Conservation (phyloP, 768 basidiomycete species). For the Mycena latifolia region DNA sequence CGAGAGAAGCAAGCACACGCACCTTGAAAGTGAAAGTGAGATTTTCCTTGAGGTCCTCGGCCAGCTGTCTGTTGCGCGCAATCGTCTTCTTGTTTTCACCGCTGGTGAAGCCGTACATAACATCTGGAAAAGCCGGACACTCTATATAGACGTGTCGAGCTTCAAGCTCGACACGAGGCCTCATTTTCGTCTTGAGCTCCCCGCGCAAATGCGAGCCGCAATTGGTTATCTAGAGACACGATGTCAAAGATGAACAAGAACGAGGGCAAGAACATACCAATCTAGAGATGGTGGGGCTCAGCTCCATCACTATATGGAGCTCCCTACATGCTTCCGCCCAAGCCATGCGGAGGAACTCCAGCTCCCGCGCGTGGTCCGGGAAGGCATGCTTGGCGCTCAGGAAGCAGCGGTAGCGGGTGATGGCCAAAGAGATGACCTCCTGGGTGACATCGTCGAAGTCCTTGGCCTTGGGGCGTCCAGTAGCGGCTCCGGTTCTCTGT, state of each 20-base stretch:
- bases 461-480: conserved; percentile 22
- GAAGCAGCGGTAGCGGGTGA: conserved; percentile 1
- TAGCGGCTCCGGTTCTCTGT: background rate
- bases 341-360: background rate
- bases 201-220: too few relatives aligned
- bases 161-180: too few relatives aligned
- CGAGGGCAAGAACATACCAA: conserved; percentile 20
- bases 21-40: too few relatives aligned
- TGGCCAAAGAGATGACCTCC: background rate
- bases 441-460: conserved; percentile 23
- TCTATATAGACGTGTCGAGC: too few relatives aligned
- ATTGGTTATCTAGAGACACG: background rate
- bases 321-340: background rate
- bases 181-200: conserved; percentile 31
- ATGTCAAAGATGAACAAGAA: background rate
- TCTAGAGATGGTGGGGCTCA: conserved; percentile 7
- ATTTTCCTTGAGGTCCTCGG: too few relatives aligned
- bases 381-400: background rate
- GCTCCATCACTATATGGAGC: background rate
- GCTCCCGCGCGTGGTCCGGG: background rate
- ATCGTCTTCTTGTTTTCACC: too few relatives aligned
- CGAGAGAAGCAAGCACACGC: too few relatives aligned
- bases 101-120: too few relatives aligned
- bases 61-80: too few relatives aligned
- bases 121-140: too few relatives aligned